A percentile compares a stretch with the other conserved stretches of the same genome.
Conservation (phyloP, 2,329 filamentous ascomycete species). For the Chaetomium strumarium region DNA sequence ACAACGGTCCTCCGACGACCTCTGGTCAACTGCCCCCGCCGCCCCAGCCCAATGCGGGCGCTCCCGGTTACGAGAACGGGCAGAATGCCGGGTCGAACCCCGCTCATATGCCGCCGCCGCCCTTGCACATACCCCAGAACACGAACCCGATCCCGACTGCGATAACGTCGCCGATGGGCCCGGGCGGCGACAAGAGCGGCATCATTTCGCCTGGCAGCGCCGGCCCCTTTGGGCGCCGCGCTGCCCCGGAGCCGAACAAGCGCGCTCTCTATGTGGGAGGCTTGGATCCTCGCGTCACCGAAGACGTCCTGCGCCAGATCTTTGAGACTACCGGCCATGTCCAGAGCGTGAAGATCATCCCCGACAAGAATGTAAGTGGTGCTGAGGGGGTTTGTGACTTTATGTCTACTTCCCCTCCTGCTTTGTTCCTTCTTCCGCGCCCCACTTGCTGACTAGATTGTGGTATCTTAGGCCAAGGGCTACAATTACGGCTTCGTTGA, state of each 20-base stretch:
- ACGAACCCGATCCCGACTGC: conserved; percentile 91
- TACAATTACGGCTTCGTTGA: conserved; percentile 99
- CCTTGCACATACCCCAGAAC: conserved; percentile 92
- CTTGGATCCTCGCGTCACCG: conserved; percentile 88
- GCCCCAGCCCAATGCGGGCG: conserved; percentile 61
- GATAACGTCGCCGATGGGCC: conserved; percentile 80
- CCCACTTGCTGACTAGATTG: conserved; percentile 6
- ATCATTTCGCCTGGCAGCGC: conserved; percentile 83
- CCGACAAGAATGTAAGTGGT: conserved; percentile 93
- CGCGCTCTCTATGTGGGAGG: conserved; percentile 93
- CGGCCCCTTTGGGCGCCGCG: conserved; percentile 76
- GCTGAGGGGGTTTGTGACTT: neutral
- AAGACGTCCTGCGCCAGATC: conserved; percentile 93
- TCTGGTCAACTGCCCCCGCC: conserved; percentile 63
- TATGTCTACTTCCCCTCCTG: no score
- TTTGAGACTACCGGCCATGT: conserved; percentile 99
- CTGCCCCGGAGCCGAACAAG: conserved; percentile 97
- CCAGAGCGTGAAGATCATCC: conserved; percentile 98
- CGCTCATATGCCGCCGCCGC: conserved; percentile 80
- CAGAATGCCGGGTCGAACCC: conserved; percentile 66
- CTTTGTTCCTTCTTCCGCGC: neutral
- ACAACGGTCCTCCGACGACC: conserved; percentile 59
- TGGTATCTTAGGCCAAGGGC: conserved; percentile 65
- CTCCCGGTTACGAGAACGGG: conserved; percentile 70
- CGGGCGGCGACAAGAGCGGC: conserved; percentile 48